These are phyloP conservation scores for Cladosporium sp. DNA, from an alignment of 2,329 filamentous ascomycete genomes.

Conservation along the genomic window DNA sequence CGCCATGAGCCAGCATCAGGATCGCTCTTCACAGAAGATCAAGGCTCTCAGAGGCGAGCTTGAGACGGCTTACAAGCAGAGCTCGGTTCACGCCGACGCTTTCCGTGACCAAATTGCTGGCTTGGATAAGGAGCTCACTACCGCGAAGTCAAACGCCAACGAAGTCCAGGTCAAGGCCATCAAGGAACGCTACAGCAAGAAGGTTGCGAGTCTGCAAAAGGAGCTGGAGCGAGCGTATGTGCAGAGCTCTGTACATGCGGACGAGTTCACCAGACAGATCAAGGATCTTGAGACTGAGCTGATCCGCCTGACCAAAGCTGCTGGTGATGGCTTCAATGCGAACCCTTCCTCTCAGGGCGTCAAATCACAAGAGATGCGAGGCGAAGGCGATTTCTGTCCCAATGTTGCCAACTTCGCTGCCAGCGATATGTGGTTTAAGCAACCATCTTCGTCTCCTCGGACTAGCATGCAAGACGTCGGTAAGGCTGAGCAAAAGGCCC, in stretches of 20 bases:
- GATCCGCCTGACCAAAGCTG: slow-evolving; percentile 2
- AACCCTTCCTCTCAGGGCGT: not conserved
- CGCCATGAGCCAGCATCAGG: slow-evolving; percentile 23
- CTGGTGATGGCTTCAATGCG: not conserved
- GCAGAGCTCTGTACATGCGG: slow-evolving; percentile 24
- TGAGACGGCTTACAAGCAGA: slow-evolving; percentile 33
- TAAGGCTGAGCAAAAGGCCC: slow-evolving; percentile 29
- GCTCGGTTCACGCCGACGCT: slow-evolving; percentile 26
- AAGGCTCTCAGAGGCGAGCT: slow-evolving; percentile 27
- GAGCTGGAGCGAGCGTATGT: slow-evolving; percentile 28
- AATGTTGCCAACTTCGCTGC: slow-evolving; percentile 39
- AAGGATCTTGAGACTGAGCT: slow-evolving; percentile 15
- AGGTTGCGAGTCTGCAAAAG: slow-evolving; percentile 25
- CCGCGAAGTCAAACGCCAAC: slow-evolving; percentile 23
- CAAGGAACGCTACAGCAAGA: slow-evolving; percentile 26
- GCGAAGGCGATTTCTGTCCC: slow-evolving; percentile 41
- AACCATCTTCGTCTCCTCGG: slow-evolving; percentile 26
- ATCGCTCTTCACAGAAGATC: slow-evolving; percentile 29
- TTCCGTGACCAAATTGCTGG: slow-evolving; percentile 13
- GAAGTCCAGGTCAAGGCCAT: slow-evolving; percentile 19
- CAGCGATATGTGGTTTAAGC: slow-evolving; percentile 41
- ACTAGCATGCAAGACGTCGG: slow-evolving; percentile 21
- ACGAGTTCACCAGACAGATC: slow-evolving; percentile 16
- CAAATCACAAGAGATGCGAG: slow-evolving; percentile 26
- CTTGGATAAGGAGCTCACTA: slow-evolving; percentile 25